These are phyloP conservation scores for Cytospora piceae DNA, from an alignment of 2,329 filamentous ascomycete genomes.

Conservation along the genomic window DNA sequence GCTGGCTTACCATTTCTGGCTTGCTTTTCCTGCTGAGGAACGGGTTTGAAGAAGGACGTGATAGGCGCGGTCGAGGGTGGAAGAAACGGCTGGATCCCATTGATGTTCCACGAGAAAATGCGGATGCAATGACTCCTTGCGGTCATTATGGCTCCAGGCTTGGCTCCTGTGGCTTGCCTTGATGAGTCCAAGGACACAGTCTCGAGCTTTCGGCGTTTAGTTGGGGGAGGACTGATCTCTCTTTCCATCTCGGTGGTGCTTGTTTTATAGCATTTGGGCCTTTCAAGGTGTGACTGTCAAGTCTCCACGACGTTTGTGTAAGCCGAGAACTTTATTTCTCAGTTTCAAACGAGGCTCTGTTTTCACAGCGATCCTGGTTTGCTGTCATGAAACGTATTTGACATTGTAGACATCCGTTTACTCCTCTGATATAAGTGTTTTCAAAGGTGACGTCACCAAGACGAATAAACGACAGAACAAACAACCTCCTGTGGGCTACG, in stretches of 20 bases:
- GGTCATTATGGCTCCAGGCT: not conserved
- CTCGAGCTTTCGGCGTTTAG: conserved; percentile 13
- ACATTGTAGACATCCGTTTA: not conserved
- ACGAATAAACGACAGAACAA: not conserved
- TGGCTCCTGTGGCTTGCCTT: not conserved
- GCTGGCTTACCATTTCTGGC: not conserved
- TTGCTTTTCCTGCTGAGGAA: not conserved
- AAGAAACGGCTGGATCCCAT: conserved; percentile 34
- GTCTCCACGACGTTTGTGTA: not conserved
- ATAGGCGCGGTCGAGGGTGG: conserved; percentile 32
- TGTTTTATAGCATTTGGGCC: not conserved
- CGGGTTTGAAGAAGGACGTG: conserved; percentile 35
- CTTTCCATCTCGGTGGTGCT: not conserved
- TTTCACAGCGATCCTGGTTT: no score
- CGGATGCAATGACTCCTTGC: conserved; percentile 28
- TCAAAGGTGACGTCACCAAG: conserved; percentile 16
- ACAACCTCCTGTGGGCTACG: not conserved
- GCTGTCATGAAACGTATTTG: no score
- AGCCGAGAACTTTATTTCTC: no score
- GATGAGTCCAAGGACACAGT: not conserved
- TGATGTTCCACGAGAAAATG: conserved; percentile 37
- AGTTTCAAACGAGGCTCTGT: no score
- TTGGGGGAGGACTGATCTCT: conserved; percentile 25
- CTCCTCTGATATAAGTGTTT: not conserved
- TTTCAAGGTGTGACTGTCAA: not conserved